A percentile compares a stretch with the other conserved stretches of the same genome.
phyloP scores from a whole-genome alignment of 1,139 yeast genomes.

The Geotrichum carabidarum region DNA sequence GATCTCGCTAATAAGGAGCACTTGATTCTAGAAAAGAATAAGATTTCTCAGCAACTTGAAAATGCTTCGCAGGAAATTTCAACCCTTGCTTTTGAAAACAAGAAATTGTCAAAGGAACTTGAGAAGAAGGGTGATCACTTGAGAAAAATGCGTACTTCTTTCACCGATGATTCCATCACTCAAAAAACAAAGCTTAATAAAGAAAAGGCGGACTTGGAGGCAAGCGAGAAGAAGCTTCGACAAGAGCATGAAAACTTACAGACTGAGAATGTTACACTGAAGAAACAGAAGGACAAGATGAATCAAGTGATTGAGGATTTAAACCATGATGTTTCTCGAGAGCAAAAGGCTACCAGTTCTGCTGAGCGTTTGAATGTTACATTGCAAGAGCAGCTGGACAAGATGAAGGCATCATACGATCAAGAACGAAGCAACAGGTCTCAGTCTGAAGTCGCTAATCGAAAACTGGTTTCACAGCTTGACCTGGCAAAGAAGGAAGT shows the following conservation, averaged over 20 bases:
- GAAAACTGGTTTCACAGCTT: constrained; percentile 29
- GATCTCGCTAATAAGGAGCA: constrained; percentile 25
- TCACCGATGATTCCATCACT: constrained; percentile 43
- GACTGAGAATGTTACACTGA: constrained; percentile 25
- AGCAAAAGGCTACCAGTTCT: constrained; percentile 28
- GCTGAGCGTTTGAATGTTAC: constrained; percentile 27
- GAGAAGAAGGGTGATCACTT: constrained; percentile 33
- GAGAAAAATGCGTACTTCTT: constrained; percentile 35
- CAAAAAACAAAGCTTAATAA: constrained; percentile 38
- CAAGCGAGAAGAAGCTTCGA: constrained; percentile 37
- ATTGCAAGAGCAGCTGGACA: constrained; percentile 28
- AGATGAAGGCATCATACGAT: constrained; percentile 26
- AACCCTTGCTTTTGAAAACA: constrained; percentile 28
- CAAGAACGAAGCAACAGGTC: constrained; percentile 31
- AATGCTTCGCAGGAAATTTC: constrained; percentile 24
- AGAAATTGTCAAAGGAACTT: constrained; percentile 29
- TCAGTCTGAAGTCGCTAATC: constrained; percentile 30
- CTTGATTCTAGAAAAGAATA: constrained; percentile 30
- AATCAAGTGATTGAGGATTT: constrained; percentile 75
- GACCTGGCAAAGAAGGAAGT: constrained; percentile 29
- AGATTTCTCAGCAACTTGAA: constrained; percentile 27
- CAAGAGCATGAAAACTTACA: constrained; percentile 30
- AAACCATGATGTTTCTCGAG: constrained; percentile 31
- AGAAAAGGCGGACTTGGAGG: constrained; percentile 40
- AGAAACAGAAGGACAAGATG: constrained; percentile 53